These are phyloP conservation scores for Blastosporella zonata DNA, from an alignment of 1,284 basidiomycete genomes.

Conservation along the genomic window DNA sequence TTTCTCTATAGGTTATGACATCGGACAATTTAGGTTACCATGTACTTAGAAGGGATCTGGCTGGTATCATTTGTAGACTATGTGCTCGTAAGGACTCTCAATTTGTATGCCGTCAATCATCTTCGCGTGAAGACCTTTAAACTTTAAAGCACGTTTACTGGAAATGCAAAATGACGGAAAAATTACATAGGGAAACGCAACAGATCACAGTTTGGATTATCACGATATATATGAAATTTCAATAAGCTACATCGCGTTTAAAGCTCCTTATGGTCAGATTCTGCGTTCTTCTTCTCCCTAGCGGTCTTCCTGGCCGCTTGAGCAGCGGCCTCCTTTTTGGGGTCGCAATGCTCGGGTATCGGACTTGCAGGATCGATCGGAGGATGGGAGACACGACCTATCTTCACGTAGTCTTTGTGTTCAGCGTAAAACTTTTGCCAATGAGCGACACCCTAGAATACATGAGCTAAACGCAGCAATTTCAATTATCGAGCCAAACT, in stretches of 20 bases:
- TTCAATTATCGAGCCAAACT: constrained; percentile 11
- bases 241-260: background rate
- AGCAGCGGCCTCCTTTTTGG: constrained; percentile 45
- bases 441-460: constrained; percentile 63
- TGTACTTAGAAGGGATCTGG: background rate
- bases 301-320: constrained; percentile 23
- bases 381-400: constrained; percentile 72
- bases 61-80: background rate
- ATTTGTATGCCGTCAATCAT: background rate
- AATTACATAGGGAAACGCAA: too few species aligned
- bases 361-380: constrained; percentile 80
- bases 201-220: too few species aligned
- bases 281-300: constrained; percentile 16
- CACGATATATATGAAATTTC: too few species aligned
- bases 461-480: constrained; percentile 8
- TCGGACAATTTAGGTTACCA: background rate
- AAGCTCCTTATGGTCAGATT: constrained; percentile 11
- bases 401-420: constrained; percentile 73
- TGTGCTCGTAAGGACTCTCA: background rate
- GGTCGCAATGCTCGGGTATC: constrained; percentile 76
- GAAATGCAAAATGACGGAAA: too few species aligned
- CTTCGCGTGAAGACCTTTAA: too few species aligned
- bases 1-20: background rate
- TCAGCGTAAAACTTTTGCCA: constrained; percentile 90
- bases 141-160: too few species aligned